phyloP scores from a whole-genome alignment of 23 red algal species.

The Gracilaria caudata region DNA sequence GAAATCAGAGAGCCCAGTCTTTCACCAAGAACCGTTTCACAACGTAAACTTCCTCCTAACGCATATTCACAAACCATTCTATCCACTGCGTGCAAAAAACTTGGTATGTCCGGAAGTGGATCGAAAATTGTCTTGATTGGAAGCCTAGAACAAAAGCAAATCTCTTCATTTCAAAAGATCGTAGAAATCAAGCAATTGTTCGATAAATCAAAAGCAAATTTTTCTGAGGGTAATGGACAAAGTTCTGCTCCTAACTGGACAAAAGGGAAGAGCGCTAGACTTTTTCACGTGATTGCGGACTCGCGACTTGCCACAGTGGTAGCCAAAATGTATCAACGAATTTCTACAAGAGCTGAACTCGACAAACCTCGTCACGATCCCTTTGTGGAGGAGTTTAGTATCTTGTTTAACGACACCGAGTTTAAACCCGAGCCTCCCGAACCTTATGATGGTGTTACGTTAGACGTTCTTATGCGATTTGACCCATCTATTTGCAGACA shows the following conservation, averaged over 20 bases:
- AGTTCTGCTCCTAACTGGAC: conserved; percentile 30
- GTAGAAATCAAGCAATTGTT: conserved; percentile 4
- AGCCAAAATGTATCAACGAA: background rate
- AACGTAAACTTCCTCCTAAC: background rate
- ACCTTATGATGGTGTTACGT: background rate
- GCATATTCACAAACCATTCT: background rate
- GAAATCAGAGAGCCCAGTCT: background rate
- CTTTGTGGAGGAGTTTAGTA: background rate
- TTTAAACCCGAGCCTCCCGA: conserved; percentile 6
- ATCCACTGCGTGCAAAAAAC: conserved; percentile 5
- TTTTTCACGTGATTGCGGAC: conserved; percentile 34
- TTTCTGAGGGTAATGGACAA: background rate
- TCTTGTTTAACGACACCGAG: conserved; percentile 14
- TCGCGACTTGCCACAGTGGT: conserved; percentile 18
- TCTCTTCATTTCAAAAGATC: background rate
- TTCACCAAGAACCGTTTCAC: background rate
- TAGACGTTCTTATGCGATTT: background rate
- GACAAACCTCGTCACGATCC: conserved; percentile 24
- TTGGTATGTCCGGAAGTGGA: conserved; percentile 17
- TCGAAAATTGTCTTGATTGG: background rate
- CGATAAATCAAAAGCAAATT: background rate
- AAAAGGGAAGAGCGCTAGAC: conserved; percentile 16
- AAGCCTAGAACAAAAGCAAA: background rate
- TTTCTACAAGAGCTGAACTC: background rate
- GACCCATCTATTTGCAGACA: background rate